These are phyloP conservation scores for Clarireedia paspali DNA, from an alignment of 2,329 filamentous ascomycete genomes.

Conservation along the genomic window DNA sequence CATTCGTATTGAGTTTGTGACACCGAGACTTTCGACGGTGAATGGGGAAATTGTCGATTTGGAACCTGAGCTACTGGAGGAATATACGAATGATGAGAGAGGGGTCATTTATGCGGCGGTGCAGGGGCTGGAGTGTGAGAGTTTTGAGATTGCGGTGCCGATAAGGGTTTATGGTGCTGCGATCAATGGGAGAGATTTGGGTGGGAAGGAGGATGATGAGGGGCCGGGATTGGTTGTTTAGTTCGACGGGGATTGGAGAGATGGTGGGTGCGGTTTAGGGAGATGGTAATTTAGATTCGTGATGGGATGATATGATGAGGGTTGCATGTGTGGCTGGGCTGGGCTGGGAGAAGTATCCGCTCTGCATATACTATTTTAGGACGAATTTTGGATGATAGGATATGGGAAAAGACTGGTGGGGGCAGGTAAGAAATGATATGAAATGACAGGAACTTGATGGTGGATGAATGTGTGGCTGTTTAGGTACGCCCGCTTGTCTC, in stretches of 20 bases:
- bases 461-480: too few relatives aligned
- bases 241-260: not conserved
- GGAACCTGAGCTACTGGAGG: constrained; percentile 56
- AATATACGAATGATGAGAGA: constrained; percentile 70
- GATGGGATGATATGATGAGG: too few relatives aligned
- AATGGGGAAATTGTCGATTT: constrained; percentile 31
- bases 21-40: constrained; percentile 45
- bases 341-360: too few relatives aligned
- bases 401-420: too few relatives aligned
- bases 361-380: too few relatives aligned
- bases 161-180: constrained; percentile 66
- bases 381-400: too few relatives aligned
- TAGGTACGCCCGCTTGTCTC: too few relatives aligned
- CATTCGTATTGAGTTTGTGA: constrained; percentile 86
- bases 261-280: too few relatives aligned
- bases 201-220: constrained; percentile 20
- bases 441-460: too few relatives aligned
- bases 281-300: too few relatives aligned
- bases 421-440: too few relatives aligned
- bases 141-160: constrained; percentile 83
- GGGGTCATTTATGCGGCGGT: constrained; percentile 70
- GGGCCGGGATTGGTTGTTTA: constrained; percentile 25
- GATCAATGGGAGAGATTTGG: constrained; percentile 18
- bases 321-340: too few relatives aligned
- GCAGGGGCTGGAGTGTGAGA: constrained; percentile 75